These are phyloP conservation scores for Boletus reticulatus DNA, from an alignment of 768 basidiomycete species.

Conservation along the genomic window DNA sequence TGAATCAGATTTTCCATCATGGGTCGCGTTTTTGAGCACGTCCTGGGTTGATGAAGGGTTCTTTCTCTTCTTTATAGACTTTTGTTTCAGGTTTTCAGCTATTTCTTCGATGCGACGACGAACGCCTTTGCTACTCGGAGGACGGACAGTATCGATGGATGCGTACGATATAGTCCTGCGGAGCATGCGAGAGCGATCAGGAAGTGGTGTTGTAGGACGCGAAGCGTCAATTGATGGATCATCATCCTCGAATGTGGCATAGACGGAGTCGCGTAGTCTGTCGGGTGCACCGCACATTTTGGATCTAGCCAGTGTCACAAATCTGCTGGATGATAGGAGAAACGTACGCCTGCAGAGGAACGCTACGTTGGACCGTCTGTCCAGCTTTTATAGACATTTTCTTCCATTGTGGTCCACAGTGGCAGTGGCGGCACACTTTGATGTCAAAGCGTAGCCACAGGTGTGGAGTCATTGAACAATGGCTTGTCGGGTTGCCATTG, in stretches of 20 bases:
- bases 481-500: not conserved
- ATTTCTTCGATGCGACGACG: constrained; percentile 16
- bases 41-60: not conserved
- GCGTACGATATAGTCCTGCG: constrained; percentile 18
- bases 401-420: constrained; percentile 8
- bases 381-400: constrained; percentile 1
- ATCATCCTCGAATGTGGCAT: not conserved
- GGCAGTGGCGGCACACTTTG: constrained; percentile 5
- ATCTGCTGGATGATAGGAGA: not conserved
- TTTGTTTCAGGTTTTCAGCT: constrained; percentile 3
- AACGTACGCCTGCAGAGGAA: not conserved
- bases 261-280: not conserved
- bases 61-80: constrained; percentile 4
- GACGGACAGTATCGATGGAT: constrained; percentile 17
- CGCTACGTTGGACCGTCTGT: not conserved
- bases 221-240: not conserved
- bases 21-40: not conserved
- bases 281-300: constrained; percentile 1
- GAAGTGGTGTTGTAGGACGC: constrained; percentile 1
- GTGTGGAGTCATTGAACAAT: not conserved
- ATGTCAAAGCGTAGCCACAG: not conserved
- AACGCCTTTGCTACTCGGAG: constrained; percentile 3
- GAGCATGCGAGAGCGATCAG: constrained; percentile 3
- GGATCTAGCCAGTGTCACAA: not conserved
- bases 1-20: not conserved